Evolutionary conservation across 352 stramenopile genomes (phyloP).

Genomic region (Aphanomyces cochlioides): DNA sequence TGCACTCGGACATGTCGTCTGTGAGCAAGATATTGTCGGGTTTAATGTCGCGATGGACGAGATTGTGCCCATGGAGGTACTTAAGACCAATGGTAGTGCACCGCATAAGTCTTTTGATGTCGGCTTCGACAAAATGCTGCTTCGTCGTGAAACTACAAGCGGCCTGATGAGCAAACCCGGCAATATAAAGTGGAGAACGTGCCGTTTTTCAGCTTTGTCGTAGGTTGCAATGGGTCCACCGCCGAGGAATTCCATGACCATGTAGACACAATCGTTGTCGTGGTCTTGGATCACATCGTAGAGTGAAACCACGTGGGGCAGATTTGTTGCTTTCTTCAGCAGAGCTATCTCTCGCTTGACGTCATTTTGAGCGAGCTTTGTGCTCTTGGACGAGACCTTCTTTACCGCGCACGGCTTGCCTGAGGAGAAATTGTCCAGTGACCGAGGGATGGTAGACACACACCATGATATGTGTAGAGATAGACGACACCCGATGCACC

Average conservation of each 20-base stretch:
- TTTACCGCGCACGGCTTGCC: conserved; percentile 26
- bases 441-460: not conserved
- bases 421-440: not conserved
- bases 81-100: conserved; percentile 49
- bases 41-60: conserved; percentile 86
- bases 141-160: conserved; percentile 15
- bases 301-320: conserved; percentile 61
- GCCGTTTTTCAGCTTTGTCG: conserved; percentile 60
- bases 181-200: conserved; percentile 37
- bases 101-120: conserved; percentile 21
- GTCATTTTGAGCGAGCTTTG: conserved; percentile 45
- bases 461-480: conserved; percentile 61
- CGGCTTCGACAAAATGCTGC: not conserved
- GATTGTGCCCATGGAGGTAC: conserved; percentile 63
- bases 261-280: conserved; percentile 54
- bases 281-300: conserved; percentile 73
- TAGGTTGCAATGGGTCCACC: conserved; percentile 72
- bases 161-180: too few relatives aligned
- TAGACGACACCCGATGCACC: conserved; percentile 66
- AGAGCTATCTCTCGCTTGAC: conserved; percentile 69
- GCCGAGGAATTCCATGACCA: conserved; percentile 86
- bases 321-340: conserved; percentile 64
- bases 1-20: conserved; percentile 56
- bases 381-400: not conserved
- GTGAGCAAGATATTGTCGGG: conserved; percentile 73